Evolutionary conservation across 1,284 basidiomycete genomes (phyloP), one percentile per base, ranked within the genome.

Genomic region (Xerocomus minutiporus): DNA sequence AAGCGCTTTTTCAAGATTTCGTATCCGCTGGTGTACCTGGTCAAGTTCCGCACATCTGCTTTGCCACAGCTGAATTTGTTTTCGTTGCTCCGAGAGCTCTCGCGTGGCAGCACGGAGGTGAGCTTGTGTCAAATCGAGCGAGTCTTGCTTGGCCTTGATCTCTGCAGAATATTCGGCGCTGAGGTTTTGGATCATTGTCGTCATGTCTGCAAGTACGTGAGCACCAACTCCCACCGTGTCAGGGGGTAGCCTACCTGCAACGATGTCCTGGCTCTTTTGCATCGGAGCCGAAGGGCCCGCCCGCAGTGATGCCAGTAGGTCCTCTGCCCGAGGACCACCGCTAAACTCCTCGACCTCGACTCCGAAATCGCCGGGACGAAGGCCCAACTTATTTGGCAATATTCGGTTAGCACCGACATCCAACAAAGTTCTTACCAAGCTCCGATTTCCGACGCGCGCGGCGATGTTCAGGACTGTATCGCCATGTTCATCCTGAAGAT

Each of bases 381-480:
- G 74, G 4, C 96, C 96, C 28, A 99, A 76, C 67, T 96, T 96
- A 73, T 99, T 99, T n/a, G 89, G 81, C 54, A 93, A 76, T 61
- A 85, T 81, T 63, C 91, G 86, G 71, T 97, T 95, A 2, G 96
- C 97, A 8, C 94, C 94, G 7, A 94, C 92, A 62, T 98, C 95
- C 55, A 99, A 66, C 55, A 99, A 73, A 25, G 93, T 88, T 61
- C 88, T 79, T 17, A 98, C 93, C 57, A 99, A 73, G 58, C 88
- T 86, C 55, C 88, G 81, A 70, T 95, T 97, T 3, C 97, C 97
- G 1, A 98, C 87, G 48, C 97, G 76, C 0, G 97, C 95, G 12
- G 95, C 93, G 59, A 97, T 92, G 71, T 96, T 97, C 59, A 99
- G 71, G 5, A 94, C 92, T 1, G 97, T 98, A 67, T 99, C 97